Evolutionary conservation across 106 monocot species (phyloP).

Genomic region (Dactylorhiza incarnata): DNA sequence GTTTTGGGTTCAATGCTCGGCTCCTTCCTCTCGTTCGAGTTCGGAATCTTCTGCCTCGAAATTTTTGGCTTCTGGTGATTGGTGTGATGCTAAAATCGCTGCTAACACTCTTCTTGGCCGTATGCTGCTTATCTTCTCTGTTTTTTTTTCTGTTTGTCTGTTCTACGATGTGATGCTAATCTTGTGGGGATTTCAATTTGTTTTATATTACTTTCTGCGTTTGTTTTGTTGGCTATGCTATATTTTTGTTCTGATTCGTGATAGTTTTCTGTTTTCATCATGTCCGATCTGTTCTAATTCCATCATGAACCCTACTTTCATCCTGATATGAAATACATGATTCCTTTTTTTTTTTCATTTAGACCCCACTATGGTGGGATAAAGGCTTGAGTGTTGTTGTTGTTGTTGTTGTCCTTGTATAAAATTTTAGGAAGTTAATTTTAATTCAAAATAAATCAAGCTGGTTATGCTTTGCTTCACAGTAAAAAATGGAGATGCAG

Average conservation of each 20-base stretch:
- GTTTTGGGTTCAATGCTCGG: not conserved
- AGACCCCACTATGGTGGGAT: too few species aligned
- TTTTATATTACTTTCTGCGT: not conserved
- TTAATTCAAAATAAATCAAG: not conserved
- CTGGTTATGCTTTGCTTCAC: not conserved
- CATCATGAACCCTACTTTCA: not conserved
- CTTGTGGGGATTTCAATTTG: not conserved
- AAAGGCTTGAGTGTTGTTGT: too few species aligned
- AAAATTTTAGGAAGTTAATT: not conserved
- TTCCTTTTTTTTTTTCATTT: not conserved
- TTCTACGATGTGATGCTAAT: not conserved
- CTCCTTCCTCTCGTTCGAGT: not conserved
- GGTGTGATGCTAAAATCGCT: not conserved
- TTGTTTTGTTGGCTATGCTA: not conserved
- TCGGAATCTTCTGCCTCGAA: not conserved
- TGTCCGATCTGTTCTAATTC: not conserved
- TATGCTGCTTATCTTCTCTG: not conserved
- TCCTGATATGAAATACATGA: not conserved
- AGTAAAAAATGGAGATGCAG: constrained; percentile 3
- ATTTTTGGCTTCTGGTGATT: not conserved
- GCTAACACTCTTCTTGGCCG: not conserved
- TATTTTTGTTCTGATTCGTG: not conserved
- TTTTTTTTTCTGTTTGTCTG: not conserved
- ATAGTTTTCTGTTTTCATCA: not conserved
- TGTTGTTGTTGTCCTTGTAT: not conserved